Base-by-base conservation (phyloP, 106 monocot genomes). In the Dendrobium chrysotoxum region DNA sequence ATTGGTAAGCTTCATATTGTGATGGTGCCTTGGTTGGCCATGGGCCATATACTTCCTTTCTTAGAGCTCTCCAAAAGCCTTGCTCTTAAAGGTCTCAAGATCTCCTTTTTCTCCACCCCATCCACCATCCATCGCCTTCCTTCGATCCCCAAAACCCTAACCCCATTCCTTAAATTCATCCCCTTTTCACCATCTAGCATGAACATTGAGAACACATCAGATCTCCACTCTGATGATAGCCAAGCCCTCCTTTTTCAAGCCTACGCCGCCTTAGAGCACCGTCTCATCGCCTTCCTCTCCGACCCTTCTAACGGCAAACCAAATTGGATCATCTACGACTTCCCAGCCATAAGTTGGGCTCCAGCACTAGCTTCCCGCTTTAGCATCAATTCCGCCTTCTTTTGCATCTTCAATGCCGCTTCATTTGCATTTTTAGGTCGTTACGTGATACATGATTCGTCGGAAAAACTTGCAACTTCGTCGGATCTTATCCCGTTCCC, bases 381-480 rank as follows among this genome's bases (percentile, higher is more conserved):
- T 35, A 35, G 35, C 35, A 35, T 35, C 3, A 35, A 35, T 3
- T 35, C 35, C 35, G 35, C 88, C 28, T 53, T 78, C 21, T 89
- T 89, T 87, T 73, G 87, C 35, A 57, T 88, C 11, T 77, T 73
- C 30, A 66, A 50, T 4, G 35, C 84, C 9, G 76, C 81, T 71
- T 7, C 80, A 16, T 17, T 79, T 13, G 28, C 91, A 71, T 84
- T 53, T 53, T 8, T 53, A 11, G 0, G 1, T 53, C 35, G 3
- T 35, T 35, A 35, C 35, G 35, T 3, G 35, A 35, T 2, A 35
- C 35, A 35, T 3, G 35, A 35, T 35, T 35, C 35, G 35, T 35
- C 3, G 3, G 3, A 35, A 35, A 35, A 2, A 35, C 35, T 35
- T 35, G 3, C 35, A 35, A 35, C 35, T 35, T 0, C 35, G 13